Conservation (phyloP, 306 rosid genomes). For the Quercus alba region DNA sequence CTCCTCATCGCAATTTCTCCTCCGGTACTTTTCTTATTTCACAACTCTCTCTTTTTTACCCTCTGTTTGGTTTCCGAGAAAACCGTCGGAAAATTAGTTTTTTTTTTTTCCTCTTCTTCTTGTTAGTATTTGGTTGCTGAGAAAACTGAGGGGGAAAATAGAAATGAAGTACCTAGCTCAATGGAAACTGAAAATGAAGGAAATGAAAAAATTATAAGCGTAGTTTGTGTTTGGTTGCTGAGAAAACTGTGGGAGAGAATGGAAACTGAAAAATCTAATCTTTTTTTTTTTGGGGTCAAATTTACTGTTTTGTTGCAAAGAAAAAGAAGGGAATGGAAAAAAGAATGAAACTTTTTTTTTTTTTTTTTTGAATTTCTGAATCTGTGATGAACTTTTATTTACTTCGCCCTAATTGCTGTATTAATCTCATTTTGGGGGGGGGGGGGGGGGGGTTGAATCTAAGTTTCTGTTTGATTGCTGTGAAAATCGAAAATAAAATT, state of each 20-base stretch:
- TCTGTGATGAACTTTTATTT: not conserved
- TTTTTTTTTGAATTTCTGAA: not conserved
- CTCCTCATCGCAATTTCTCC: slow-evolving; percentile 9
- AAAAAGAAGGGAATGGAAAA: not conserved
- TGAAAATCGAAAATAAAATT: not conserved
- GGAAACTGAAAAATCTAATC: not conserved
- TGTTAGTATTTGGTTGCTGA: not conserved
- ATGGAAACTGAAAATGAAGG: not conserved
- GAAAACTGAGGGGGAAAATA: not conserved
- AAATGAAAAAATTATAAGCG: not conserved
- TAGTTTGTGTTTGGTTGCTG: not conserved
- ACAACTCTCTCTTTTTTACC: not conserved
- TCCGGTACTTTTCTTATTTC: not conserved
- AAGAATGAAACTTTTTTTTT: too few relatives aligned
- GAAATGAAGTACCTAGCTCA: not conserved
- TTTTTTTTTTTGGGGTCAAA: not conserved
- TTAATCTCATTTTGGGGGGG: not conserved
- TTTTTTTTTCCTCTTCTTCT: too few relatives aligned
- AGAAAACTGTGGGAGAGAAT: not conserved
- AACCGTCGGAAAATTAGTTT: not conserved
- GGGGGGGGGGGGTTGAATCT: not conserved
- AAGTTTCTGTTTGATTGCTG: not conserved
- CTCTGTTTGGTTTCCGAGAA: not conserved
- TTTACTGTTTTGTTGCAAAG: not conserved
- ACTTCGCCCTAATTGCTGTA: not conserved